Base-by-base conservation (phyloP, 2,329 filamentous ascomycete species). In the Apiospora malaysiana region DNA sequence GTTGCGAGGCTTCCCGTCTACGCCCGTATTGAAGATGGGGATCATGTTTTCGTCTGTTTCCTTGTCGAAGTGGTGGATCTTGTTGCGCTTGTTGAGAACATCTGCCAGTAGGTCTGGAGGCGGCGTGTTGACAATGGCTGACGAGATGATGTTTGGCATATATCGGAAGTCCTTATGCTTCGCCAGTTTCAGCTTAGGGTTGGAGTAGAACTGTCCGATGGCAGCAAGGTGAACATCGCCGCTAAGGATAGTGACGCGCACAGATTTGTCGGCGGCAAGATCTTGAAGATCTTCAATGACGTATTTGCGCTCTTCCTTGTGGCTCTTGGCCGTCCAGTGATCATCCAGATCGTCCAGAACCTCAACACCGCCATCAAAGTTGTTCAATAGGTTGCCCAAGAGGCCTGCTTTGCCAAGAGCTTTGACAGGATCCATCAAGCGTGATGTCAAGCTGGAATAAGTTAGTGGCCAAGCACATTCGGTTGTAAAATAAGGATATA, bases 31-130 rank as follows among this genome's bases (percentile, higher is more conserved):
- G 80, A 99, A 99, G 72, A 99, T 90, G 0, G 95, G 94, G 59
- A 98, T 96, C 93, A 99, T 97, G 81, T 94, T 91, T 81, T 99
- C 96, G 71, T 98, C 94, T 0, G 96, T 99, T 70, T 95, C 85
- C 72, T 87, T 86, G 79, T 92, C 90, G 70, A 92, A 89, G 76
- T 92, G 90, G 75, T 92, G 90, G 1, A 92, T 81, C 80, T 92
- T 98, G 85, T 98, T 98, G 40, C 96, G 90, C 84, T 93, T 96
- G 84, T 98, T 98, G 72, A 99, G 87, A 68, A 97, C 89, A 80
- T 99, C 95, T 6, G 94, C 94, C 84, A 98, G 88, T 77, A 97
- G 85, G 69, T 96, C 93, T 0, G 95, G 92, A 23, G 95, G 94
- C 6, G 97, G 96, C 18, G 92, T 91, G 79, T 99, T 98, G 76